Evolutionary conservation across 1,284 basidiomycete species (phyloP).

Genomic region (Ustilago lituana): DNA sequence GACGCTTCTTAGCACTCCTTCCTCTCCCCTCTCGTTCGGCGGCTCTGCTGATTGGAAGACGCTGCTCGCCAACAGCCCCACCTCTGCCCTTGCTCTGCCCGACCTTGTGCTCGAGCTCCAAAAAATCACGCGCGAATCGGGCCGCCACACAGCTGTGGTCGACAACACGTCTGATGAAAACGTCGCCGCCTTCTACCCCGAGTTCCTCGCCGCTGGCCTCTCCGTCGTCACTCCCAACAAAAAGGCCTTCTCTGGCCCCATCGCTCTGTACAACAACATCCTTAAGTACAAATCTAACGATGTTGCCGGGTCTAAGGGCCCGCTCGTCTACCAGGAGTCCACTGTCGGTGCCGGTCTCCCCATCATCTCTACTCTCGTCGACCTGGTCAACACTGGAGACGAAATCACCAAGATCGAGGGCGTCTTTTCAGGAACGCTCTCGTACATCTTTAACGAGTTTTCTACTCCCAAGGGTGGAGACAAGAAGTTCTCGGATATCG

Average conservation of each 20-base stretch:
- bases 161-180: slow-evolving; percentile 91
- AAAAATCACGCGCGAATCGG: slow-evolving; percentile 46
- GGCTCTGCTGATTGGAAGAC: slow-evolving; percentile 51
- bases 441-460: slow-evolving; percentile 99
- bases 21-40: slow-evolving; percentile 32
- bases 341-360: slow-evolving; percentile 97
- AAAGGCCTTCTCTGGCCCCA: slow-evolving; percentile 87
- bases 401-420: slow-evolving; percentile 74
- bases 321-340: slow-evolving; percentile 84
- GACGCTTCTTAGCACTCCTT: slow-evolving; percentile 54
- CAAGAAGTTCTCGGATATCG: slow-evolving; percentile 83
- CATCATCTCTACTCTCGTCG: slow-evolving; percentile 88
- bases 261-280: slow-evolving; percentile 79
- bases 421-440: slow-evolving; percentile 93
- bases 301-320: slow-evolving; percentile 66
- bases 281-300: slow-evolving; percentile 46
- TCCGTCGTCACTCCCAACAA: slow-evolving; percentile 97
- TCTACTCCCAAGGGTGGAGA: slow-evolving; percentile 68
- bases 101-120: slow-evolving; percentile 50
- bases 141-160: slow-evolving; percentile 76
- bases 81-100: slow-evolving; percentile 51
- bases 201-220: slow-evolving; percentile 81
- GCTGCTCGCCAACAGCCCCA: slow-evolving; percentile 38
- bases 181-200: slow-evolving; percentile 85
- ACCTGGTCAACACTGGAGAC: slow-evolving; percentile 90